Evolutionary conservation across 2,329 filamentous ascomycete species (phyloP), one percentile per base, ranked within the genome.

Genomic region (Beauveria scarabaeidicola): DNA sequence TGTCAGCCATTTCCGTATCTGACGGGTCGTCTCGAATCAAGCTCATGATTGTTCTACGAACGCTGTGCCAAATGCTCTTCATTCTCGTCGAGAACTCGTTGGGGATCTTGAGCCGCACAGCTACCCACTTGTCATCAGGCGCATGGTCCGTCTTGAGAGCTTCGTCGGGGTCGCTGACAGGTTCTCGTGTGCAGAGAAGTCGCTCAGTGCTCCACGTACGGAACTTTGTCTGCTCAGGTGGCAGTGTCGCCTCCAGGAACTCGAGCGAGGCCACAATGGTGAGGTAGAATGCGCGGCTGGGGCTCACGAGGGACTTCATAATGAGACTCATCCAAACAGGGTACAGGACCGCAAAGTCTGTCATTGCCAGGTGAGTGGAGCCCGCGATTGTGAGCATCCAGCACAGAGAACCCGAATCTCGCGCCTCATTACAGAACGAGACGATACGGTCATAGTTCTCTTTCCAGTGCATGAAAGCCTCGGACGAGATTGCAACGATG

Each of bases 391-490:
- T 77, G 67, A 80, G 69, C 69, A 81, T 77, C 78, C 79, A 82
- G 50, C 74, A 76, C 1, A 74, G 70, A 2, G 70, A 70, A 11
- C 76, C 76, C 9, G 77, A 73, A 10, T 75, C 74, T 43, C 73
- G 76, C 3, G 76, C 80, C 69, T 88, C 84, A 25, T 78, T 72
- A 67, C 83, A 81, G 17, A 88, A 73, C 0, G 75, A 73, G 62
- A 80, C 75, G 10, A 87, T 77, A 40, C 80, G 76, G 44, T 82
- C 72, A 66, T 86, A 86, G 62, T 88, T 89, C 2, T 78, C 75
- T 23, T 81, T 77, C 85, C 85, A 88, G 70, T 88, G 85, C 76
- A 87, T 87, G 72, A 88, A 88, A 0, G 84, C 85, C 69, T 89
- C 86, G 6, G 79, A 83, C 52, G 86, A 86, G 66, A 89, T 83